Base-by-base conservation (phyloP, 768 basidiomycete genomes). In the button mushroom (Agaricus bisporus) region DNA sequence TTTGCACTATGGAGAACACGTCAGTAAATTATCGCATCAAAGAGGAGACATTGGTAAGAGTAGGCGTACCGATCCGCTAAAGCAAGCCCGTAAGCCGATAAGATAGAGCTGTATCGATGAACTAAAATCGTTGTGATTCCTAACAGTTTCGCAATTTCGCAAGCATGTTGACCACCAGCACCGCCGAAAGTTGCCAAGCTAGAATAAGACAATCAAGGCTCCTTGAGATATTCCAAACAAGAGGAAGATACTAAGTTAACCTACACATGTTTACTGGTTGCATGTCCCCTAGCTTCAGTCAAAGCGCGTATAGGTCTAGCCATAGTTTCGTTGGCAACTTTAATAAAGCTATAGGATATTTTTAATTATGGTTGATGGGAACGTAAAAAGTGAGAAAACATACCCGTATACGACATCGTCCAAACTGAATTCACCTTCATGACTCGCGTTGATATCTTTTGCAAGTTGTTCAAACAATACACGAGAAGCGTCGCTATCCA, bases 281-380 rank as follows among this genome's bases (percentile, higher is more conserved):
- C 86, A 66, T 91, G 81, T 22, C 94, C 94, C 41, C 89, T 75
- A 1, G 92, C 91, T 66, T 97, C 94, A 0, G 94, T 97, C 59
- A 95, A 67, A 1, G 91, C 84, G 2, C 95, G 83, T 53, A 98
- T 95, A 7, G 95, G 95, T 44, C 95, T 74, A 58, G 86, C 88
- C 94, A 98, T 98, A 0, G 91, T 94, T 72, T 98, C 95, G 60
- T 97, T 97, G 8, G 94, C 94, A 9, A 95, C 93, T 63, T 94
- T 91, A 70, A 98, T 87, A 68, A 94, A 97, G 4, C 93, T 91
- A 46, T 5, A 4, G 22, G 22, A n/a, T 4, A 22, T 56, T 50
- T 38, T 17, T 45, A 1, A 20, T n/a, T 22, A 17, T 22, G 35
- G 26, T 29, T 9, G 54, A 6, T 20, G 4, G 17, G 44, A 44